These are phyloP conservation scores for Acrocalymma vagum DNA, from an alignment of 2,329 filamentous ascomycete species.

Conservation along the genomic window DNA sequence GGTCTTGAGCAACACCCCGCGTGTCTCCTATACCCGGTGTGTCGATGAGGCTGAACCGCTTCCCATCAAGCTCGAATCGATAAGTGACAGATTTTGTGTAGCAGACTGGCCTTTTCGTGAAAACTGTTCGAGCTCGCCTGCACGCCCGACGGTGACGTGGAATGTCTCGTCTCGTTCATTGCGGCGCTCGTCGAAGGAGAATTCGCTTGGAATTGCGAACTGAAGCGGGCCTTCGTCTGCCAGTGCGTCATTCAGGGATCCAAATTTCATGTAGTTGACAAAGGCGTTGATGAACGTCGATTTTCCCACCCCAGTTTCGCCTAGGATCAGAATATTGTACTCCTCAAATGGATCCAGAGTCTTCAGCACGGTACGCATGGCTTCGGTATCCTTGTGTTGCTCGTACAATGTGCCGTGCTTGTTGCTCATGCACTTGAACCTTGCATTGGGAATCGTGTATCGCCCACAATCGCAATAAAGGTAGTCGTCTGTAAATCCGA, in stretches of 20 bases:
- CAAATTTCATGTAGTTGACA: slow-evolving; percentile 54
- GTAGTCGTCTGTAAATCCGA: background rate
- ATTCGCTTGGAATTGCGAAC: background rate
- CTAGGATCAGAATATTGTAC: slow-evolving; percentile 57
- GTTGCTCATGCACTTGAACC: background rate
- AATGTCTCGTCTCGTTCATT: background rate
- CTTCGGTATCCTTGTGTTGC: background rate
- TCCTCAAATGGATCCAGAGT: slow-evolving; percentile 59
- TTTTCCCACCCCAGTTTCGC: slow-evolving; percentile 60
- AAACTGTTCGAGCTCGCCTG: too few species aligned
- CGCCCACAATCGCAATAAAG: slow-evolving; percentile 1
- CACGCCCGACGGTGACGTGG: too few species aligned
- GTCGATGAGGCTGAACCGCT: slow-evolving; percentile 28
- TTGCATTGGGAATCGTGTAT: background rate
- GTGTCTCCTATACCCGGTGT: slow-evolving; percentile 56
- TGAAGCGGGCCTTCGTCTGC: background rate
- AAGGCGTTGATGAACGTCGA: slow-evolving; percentile 61
- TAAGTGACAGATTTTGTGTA: background rate
- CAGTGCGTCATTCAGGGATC: slow-evolving; percentile 51
- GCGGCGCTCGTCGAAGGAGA: background rate
- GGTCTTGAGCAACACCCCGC: slow-evolving; percentile 47
- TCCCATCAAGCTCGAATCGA: background rate
- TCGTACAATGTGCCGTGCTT: background rate
- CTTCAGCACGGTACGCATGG: background rate
- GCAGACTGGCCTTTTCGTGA: background rate